Percentiles rank a stretch among this genome's conserved stretches.
Conservation (phyloP, 805 yeast species). For the Yarrowia yakushimensis region DNA sequence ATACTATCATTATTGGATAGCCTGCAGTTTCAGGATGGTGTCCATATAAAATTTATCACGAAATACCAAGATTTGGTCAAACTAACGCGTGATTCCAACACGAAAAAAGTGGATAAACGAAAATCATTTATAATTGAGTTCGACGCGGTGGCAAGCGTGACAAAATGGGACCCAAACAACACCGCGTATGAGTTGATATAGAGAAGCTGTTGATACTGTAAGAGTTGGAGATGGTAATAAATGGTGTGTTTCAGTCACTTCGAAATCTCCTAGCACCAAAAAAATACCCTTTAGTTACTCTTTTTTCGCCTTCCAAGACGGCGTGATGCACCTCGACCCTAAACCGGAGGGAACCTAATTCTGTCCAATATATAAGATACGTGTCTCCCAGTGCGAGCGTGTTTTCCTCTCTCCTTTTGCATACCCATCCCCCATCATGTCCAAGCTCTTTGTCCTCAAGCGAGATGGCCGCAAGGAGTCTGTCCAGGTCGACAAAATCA, state of each 20-base stretch:
- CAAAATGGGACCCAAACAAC: not conserved
- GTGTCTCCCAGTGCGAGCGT: slow-evolving; percentile 5
- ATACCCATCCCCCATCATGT: slow-evolving; percentile 14
- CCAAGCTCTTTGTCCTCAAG: slow-evolving; percentile 72
- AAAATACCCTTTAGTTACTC: not conserved
- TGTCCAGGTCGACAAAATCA: slow-evolving; percentile 92
- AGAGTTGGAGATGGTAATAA: too few species aligned
- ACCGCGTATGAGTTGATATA: not conserved
- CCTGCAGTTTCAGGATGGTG: not conserved
- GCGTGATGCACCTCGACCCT: not conserved
- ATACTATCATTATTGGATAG: too few species aligned
- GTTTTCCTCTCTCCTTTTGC: not conserved
- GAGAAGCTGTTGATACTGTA: not conserved
- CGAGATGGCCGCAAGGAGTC: slow-evolving; percentile 95
- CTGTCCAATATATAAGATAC: slow-evolving; percentile 6
- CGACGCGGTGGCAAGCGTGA: slow-evolving; percentile 11
- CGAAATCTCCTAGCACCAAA: too few species aligned
- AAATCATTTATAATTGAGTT: slow-evolving; percentile 24
- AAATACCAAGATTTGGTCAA: not conserved
- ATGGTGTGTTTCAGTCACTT: not conserved
- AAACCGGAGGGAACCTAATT: slow-evolving; percentile 1
- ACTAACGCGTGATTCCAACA: not conserved
- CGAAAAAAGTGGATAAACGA: slow-evolving; percentile 2
- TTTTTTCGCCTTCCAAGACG: not conserved
- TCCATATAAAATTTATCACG: not conserved